Base-by-base conservation (phyloP, 352 stramenopile species). In the Phytophthora lateralis region DNA sequence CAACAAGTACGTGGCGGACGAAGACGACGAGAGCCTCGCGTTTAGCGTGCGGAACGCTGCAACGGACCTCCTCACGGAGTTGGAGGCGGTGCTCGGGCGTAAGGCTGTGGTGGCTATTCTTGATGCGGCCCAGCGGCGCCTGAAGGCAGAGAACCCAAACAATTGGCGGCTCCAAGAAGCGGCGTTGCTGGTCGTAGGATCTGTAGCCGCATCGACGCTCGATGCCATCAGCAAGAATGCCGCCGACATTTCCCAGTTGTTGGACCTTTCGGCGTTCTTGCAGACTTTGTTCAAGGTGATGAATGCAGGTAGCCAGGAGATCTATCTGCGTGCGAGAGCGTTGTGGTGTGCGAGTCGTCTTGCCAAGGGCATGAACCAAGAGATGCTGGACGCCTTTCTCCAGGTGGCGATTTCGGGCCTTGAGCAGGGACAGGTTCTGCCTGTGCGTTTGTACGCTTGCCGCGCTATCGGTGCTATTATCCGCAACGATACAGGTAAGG, bases 1-100 rank as follows among this genome's bases (percentile, higher is more conserved):
- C 29, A 93, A 95, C 68, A 86, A 91, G 64, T 95, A 93, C 61
- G 76, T 95, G 14, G 83, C 83, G 0, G 86, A 95, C 44, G 86
- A 95, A 68, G 86, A 95, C 55, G 86, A 95, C 60, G 82, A 93
- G 50, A 91, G 82, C 32, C 58, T 91, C n/a, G 62, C 80, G 42
- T 91, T 90, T 63, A 93, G 82, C 56, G 76, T 93, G 14, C 86
- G 86, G 27, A 92, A 89, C 42, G 80, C 81, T 43, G 83, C 76
- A 21, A 82, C 70, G 1, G 83, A 93, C 38, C 55, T 95, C 15
- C 57, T 95, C 0, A 63, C 62, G 0, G 83, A 93, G 64, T 43
- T 93, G 4, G 83, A 95, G 39, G 64, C 68, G 20, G 78, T 88
- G 24, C 63, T 95, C 2, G 83, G 86, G 32, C 71, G 75, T 0